Conservation (phyloP, 768 basidiomycete species). For the Pluteus cervinus region DNA sequence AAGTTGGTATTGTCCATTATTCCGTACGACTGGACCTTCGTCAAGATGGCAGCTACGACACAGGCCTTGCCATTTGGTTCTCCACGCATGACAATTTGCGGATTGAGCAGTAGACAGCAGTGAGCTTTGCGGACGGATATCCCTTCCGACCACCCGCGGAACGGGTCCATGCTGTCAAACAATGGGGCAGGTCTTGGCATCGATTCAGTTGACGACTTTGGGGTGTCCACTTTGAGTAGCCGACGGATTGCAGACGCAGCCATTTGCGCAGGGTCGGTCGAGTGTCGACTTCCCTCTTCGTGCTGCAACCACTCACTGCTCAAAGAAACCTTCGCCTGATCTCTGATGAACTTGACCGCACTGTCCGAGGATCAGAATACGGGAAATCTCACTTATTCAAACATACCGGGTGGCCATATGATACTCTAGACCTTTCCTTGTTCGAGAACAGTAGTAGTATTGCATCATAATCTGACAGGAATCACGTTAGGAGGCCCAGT, state of each 20-base stretch:
- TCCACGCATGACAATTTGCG: constrained; percentile 78
- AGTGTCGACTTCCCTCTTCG: constrained; percentile 21
- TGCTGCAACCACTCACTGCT: constrained; percentile 16
- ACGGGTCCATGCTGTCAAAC: constrained; percentile 42
- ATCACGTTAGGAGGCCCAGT: constrained; percentile 10
- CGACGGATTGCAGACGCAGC: constrained; percentile 63
- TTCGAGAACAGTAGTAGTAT: constrained; percentile 81
- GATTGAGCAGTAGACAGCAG: constrained; percentile 84
- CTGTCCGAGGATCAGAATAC: constrained; percentile 24
- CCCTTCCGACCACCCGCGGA: constrained; percentile 69
- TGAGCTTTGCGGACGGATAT: constrained; percentile 66
- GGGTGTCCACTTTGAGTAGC: constrained; percentile 51
- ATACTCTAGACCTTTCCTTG: constrained; percentile 76
- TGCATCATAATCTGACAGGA: constrained; percentile 72
- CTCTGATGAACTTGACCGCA: constrained; percentile 82
- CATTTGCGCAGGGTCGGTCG: constrained; percentile 50
- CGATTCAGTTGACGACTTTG: constrained; percentile 41
- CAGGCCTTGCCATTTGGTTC: constrained; percentile 47
- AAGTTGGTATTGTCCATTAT: constrained; percentile 76
- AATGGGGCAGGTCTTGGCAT: too few relatives aligned
- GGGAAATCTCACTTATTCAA: constrained; percentile 6
- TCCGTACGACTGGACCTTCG: constrained; percentile 69
- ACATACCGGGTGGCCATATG: constrained; percentile 79
- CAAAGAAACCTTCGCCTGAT: constrained; percentile 57
- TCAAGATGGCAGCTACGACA: constrained; percentile 75